Conservation (phyloP, 139 green algal genomes). For the Diplosphaera chodatii region DNA sequence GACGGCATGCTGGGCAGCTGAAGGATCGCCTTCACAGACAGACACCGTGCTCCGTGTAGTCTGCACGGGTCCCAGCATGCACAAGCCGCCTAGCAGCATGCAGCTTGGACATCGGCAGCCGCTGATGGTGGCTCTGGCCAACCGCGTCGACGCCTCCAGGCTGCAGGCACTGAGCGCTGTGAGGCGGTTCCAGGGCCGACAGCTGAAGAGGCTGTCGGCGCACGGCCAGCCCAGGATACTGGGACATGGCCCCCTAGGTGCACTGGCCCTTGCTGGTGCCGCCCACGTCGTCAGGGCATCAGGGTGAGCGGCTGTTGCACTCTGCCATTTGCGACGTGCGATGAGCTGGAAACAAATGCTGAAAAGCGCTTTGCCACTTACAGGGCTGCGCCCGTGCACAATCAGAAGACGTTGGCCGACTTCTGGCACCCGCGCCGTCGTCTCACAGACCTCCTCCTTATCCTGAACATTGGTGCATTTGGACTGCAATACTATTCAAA, state of each 20-base stretch:
- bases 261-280: background rate
- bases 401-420: background rate
- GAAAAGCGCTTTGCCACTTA: no score
- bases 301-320: no score
- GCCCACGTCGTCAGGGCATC: background rate
- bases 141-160: background rate
- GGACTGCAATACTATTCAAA: conserved; percentile 15
- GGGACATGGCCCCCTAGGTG: background rate
- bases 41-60: no score
- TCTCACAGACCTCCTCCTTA: conserved; percentile 24
- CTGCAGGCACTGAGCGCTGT: background rate
- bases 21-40: no score
- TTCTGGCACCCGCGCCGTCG: conserved; percentile 23
- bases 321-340: no score
- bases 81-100: background rate
- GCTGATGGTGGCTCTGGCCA: background rate
- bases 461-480: conserved; percentile 17
- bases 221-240: background rate
- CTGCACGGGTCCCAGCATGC: background rate
- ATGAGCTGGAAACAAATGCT: no score
- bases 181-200: background rate
- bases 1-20: no score
- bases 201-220: background rate
- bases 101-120: background rate
- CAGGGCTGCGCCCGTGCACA: background rate